Conservation (phyloP, 192 early-diverging fungal species). For the Gamsiella multidivaricata region DNA sequence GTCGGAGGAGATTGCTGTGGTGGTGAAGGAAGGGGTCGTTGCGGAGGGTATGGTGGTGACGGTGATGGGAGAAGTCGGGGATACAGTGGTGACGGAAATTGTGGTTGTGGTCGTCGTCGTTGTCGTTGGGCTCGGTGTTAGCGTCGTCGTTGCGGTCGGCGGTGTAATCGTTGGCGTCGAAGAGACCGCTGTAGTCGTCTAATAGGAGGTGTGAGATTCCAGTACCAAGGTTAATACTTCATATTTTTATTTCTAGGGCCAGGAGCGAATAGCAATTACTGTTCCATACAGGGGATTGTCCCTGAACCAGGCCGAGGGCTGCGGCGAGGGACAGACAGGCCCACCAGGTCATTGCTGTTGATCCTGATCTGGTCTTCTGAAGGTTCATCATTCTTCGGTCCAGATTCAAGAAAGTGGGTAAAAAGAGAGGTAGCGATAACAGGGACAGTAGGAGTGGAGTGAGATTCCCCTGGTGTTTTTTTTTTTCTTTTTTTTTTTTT, state of each 20-base stretch:
- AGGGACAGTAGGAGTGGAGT: neutral
- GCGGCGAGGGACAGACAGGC: constrained; percentile 17
- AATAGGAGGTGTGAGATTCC: too few species aligned
- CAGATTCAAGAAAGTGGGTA: constrained; percentile 10
- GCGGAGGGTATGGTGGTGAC: neutral
- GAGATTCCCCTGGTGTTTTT: neutral
- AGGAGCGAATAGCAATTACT: too few species aligned
- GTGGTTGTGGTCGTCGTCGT: neutral
- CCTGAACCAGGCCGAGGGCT: constrained; percentile 25
- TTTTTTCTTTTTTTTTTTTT: too few species aligned
- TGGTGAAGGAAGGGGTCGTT: neutral
- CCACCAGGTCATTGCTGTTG: neutral
- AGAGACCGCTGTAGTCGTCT: neutral
- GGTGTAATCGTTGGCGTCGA: neutral
- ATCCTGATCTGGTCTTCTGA: too few species aligned
- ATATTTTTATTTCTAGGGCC: too few species aligned
- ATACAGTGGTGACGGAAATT: neutral
- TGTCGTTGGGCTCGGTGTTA: neutral
- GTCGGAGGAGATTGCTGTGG: neutral
- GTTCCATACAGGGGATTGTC: too few species aligned
- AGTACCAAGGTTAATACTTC: too few species aligned
- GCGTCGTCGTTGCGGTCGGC: neutral
- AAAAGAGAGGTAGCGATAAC: neutral
- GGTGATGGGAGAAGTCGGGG: neutral
- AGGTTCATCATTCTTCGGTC: too few species aligned